phyloP scores from a whole-genome alignment of 495 filamentous ascomycete genomes.

The Beverwykella pulmonaria region DNA sequence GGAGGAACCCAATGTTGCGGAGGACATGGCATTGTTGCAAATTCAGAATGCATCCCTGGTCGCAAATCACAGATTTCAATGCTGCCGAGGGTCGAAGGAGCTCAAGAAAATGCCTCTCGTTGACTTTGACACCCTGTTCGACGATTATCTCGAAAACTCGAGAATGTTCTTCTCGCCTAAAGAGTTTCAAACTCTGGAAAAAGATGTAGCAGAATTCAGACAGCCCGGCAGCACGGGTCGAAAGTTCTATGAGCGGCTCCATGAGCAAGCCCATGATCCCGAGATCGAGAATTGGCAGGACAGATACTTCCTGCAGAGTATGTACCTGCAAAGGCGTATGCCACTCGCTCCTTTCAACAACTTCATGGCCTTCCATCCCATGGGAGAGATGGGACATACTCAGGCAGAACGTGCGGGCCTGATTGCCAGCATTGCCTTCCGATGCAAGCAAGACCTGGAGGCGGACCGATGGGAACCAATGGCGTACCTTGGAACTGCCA shows the following conservation, averaged over 20 bases:
- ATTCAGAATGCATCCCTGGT: background rate
- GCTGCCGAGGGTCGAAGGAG: no score
- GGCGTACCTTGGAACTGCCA: background rate
- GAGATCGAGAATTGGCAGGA: background rate
- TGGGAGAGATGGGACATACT: background rate
- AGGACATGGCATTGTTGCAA: background rate
- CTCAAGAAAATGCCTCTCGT: no score
- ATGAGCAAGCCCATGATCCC: background rate
- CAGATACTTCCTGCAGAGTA: background rate
- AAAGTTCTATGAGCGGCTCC: background rate
- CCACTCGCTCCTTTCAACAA: background rate
- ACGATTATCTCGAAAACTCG: no score
- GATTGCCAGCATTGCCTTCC: background rate
- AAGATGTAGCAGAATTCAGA: background rate
- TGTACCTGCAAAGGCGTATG: background rate
- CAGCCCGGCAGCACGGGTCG: background rate
- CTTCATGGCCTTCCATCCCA: background rate
- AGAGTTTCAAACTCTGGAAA: no score
- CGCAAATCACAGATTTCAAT: no score
- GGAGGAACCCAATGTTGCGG: background rate
- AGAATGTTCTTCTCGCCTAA: no score
- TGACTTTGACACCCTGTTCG: no score
- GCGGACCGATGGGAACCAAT: background rate
- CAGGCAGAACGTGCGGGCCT: background rate
- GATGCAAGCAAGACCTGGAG: background rate